Percentiles rank a stretch among this genome's conserved stretches.
These are phyloP conservation scores for Pseudomonodictys pantanalensis DNA, from an alignment of 495 filamentous ascomycete species.

Conservation along the genomic window DNA sequence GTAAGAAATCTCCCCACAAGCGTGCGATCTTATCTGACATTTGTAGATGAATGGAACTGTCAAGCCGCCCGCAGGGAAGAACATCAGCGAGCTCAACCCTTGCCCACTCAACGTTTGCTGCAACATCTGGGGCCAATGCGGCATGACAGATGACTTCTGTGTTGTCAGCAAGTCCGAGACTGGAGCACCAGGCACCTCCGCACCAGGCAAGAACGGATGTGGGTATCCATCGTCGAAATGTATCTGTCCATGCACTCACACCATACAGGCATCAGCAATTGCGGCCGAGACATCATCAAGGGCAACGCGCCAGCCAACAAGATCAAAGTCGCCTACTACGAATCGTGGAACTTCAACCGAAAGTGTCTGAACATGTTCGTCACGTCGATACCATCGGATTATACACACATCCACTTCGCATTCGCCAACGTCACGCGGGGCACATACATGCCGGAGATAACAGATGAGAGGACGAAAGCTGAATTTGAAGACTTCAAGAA, in stretches of 20 bases:
- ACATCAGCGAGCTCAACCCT: conserved; percentile 26
- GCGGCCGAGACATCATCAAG: conserved; percentile 44
- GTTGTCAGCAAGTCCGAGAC: conserved; percentile 24
- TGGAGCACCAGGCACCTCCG: conserved; percentile 43
- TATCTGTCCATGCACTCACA: neutral
- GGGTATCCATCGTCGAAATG: conserved; percentile 32
- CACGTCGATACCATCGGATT: conserved; percentile 27
- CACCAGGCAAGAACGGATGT: conserved; percentile 44
- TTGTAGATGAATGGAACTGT: conserved; percentile 40
- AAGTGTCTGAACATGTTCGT: conserved; percentile 16
- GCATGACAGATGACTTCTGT: conserved; percentile 51
- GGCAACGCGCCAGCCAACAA: conserved; percentile 7
- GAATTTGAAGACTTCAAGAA: conserved; percentile 29
- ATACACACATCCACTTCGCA: conserved; percentile 48
- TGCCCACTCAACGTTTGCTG: conserved; percentile 24
- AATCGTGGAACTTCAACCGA: conserved; percentile 11
- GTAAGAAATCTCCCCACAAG: neutral
- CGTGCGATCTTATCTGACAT: neutral
- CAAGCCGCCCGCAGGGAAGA: conserved; percentile 6
- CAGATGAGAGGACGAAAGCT: conserved; percentile 11
- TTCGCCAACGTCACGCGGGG: conserved; percentile 44
- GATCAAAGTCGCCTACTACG: conserved; percentile 18
- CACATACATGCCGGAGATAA: conserved; percentile 36
- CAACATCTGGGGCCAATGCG: conserved; percentile 50
- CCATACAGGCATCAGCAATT: conserved; percentile 36